These are phyloP conservation scores for Cardamine resedifolia DNA, from an alignment of 345 rosid species.

Conservation along the genomic window DNA sequence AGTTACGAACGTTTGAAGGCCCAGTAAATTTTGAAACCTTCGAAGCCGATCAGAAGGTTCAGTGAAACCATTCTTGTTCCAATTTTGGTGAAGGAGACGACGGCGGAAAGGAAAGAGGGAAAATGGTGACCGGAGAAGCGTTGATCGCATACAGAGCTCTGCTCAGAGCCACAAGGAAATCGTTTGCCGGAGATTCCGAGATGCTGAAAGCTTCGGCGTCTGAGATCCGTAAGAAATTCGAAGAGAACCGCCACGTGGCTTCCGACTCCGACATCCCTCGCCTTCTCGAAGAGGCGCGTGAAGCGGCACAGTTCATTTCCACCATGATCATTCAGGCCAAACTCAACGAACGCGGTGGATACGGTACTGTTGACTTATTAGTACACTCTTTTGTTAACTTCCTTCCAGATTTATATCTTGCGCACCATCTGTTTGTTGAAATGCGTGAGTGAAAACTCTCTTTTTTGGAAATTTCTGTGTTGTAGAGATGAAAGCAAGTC, in stretches of 20 bases:
- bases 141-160: conserved; percentile 68
- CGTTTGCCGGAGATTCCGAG: conserved; percentile 71
- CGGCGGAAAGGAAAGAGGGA: neutral
- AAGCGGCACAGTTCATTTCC: conserved; percentile 73
- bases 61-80: neutral
- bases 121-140: conserved; percentile 55
- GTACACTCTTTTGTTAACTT: neutral
- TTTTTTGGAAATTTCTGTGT: neutral
- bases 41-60: neutral
- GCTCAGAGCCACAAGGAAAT: conserved; percentile 66
- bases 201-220: conserved; percentile 73
- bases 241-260: conserved; percentile 68
- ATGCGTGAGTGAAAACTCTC: conserved; percentile 20
- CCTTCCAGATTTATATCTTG: neutral
- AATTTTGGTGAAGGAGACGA: neutral
- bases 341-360: conserved; percentile 82
- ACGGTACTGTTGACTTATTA: conserved; percentile 46
- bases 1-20: neutral
- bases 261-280: conserved; percentile 61
- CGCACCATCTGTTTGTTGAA: conserved; percentile 42
- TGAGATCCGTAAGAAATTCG: conserved; percentile 78
- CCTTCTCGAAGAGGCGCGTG: conserved; percentile 84
- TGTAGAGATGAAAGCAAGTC: conserved; percentile 77
- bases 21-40: neutral
- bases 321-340: conserved; percentile 95